phyloP scores from a whole-genome alignment of 495 filamentous ascomycete species.

The Oleoguttula mirabilis region DNA sequence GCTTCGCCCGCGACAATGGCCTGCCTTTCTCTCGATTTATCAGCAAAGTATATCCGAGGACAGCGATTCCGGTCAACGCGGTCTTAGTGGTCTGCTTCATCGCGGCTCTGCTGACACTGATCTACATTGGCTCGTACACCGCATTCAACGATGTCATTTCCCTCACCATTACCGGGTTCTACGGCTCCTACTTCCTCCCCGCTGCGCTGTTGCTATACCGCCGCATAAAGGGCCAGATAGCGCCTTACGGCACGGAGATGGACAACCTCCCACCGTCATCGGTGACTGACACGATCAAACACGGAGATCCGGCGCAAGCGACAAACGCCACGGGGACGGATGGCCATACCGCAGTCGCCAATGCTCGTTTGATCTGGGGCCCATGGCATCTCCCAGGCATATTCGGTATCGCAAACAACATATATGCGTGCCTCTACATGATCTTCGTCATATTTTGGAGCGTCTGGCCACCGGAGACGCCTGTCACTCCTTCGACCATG shows the following conservation, averaged over 20 bases:
- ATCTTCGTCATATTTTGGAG: slow-evolving; percentile 19
- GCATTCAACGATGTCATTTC: slow-evolving; percentile 22
- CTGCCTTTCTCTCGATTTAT: slow-evolving; percentile 17
- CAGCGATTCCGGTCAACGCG: slow-evolving; percentile 14
- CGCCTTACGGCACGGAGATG: slow-evolving; percentile 4
- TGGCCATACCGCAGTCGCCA: slow-evolving; percentile 2
- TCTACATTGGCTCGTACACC: slow-evolving; percentile 18
- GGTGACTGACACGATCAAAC: background rate
- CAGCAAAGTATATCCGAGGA: slow-evolving; percentile 11
- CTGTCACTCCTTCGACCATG: slow-evolving; percentile 17
- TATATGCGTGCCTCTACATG: slow-evolving; percentile 17
- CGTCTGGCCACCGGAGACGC: slow-evolving; percentile 13
- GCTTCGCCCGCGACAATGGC: slow-evolving; percentile 33
- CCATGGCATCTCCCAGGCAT: slow-evolving; percentile 19
- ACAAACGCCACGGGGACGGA: background rate
- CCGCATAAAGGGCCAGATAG: slow-evolving; percentile 15
- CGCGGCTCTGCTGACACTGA: slow-evolving; percentile 15
- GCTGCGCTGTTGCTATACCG: slow-evolving; percentile 16
- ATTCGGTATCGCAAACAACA: slow-evolving; percentile 17
- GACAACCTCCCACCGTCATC: background rate
- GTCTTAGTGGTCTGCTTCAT: slow-evolving; percentile 11
- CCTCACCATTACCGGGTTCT: slow-evolving; percentile 19
- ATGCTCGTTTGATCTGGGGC: slow-evolving; percentile 20
- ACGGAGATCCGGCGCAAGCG: background rate
- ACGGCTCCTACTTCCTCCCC: slow-evolving; percentile 19